These are phyloP conservation scores for Mychonastes homosphaera DNA, from an alignment of 139 green algal genomes.

Conservation along the genomic window DNA sequence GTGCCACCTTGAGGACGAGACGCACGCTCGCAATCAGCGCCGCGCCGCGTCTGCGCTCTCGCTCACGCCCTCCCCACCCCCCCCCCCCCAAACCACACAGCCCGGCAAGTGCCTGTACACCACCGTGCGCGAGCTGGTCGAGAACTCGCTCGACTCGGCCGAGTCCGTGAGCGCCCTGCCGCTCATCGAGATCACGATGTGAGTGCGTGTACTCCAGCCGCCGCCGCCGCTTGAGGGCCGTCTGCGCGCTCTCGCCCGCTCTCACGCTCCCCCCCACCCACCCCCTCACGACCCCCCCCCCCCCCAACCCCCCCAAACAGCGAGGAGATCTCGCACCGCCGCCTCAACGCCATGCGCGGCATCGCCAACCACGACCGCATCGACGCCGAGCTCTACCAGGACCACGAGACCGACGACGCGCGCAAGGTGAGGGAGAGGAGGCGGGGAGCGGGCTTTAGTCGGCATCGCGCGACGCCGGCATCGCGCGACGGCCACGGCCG, in stretches of 20 bases:
- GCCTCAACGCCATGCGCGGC: slow-evolving; percentile 68
- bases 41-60: not conserved
- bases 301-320: slow-evolving; percentile 20
- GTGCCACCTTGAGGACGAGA: slow-evolving; percentile 6
- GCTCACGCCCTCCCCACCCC: not conserved
- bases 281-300: not conserved
- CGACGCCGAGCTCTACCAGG: slow-evolving; percentile 84
- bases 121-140: slow-evolving; percentile 87
- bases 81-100: slow-evolving; percentile 24
- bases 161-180: slow-evolving; percentile 72
- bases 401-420: slow-evolving; percentile 75
- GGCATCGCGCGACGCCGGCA: not conserved
- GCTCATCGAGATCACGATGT: slow-evolving; percentile 71
- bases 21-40: not conserved
- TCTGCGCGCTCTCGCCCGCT: not conserved
- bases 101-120: slow-evolving; percentile 94
- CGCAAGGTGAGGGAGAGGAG: slow-evolving; percentile 36
- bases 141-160: slow-evolving; percentile 87
- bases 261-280: not conserved
- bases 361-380: slow-evolving; percentile 64
- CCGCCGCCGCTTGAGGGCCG: too few relatives aligned
- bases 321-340: slow-evolving; percentile 64
- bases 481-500: not conserved
- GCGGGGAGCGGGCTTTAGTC: not conserved
- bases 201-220: slow-evolving; percentile 6